Conservation (phyloP, 2,329 filamentous ascomycete species). For the Neofusicoccum umdonicola region DNA sequence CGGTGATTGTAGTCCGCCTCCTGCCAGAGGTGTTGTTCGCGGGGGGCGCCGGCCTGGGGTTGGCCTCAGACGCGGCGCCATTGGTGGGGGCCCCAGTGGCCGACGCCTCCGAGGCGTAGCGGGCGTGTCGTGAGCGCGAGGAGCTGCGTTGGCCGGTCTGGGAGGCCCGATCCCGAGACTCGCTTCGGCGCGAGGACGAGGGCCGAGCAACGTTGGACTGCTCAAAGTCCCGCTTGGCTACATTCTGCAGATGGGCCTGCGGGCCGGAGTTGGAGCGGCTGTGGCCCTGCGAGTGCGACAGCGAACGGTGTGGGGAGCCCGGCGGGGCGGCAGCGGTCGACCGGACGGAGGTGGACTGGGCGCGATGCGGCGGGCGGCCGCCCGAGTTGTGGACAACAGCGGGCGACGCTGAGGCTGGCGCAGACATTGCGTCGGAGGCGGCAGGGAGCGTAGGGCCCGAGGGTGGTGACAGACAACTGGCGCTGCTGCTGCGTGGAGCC, state of each 20-base stretch:
- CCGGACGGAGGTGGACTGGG: conserved; percentile 35
- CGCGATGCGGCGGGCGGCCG: conserved; percentile 36
- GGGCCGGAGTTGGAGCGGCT: conserved; percentile 31
- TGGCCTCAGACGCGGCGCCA: conserved; percentile 32
- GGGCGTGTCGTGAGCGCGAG: conserved; percentile 34
- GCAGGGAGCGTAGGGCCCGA: conserved; percentile 26
- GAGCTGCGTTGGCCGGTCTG: conserved; percentile 33
- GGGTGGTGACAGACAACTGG: conserved; percentile 8
- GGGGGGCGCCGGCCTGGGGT: neutral
- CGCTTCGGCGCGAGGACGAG: conserved; percentile 59
- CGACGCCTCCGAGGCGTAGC: conserved; percentile 47
- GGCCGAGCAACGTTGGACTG: conserved; percentile 61
- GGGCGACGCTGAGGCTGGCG: conserved; percentile 42
- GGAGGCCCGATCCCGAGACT: conserved; percentile 60
- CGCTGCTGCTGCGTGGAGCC: conserved; percentile 21
- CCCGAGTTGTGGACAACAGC: conserved; percentile 37
- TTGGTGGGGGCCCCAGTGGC: conserved; percentile 36
- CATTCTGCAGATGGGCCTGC: conserved; percentile 50
- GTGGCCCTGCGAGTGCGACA: conserved; percentile 33
- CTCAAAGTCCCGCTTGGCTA: conserved; percentile 71
- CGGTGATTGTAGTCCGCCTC: conserved; percentile 78
- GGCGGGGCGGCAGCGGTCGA: conserved; percentile 24
- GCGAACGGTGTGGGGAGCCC: conserved; percentile 34
- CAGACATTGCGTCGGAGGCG: conserved; percentile 34
- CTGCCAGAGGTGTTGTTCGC: conserved; percentile 23